A percentile compares a stretch with the other conserved stretches of the same genome.
phyloP scores from a whole-genome alignment of 2,329 filamentous ascomycete species.

The Fusarium siculi region DNA sequence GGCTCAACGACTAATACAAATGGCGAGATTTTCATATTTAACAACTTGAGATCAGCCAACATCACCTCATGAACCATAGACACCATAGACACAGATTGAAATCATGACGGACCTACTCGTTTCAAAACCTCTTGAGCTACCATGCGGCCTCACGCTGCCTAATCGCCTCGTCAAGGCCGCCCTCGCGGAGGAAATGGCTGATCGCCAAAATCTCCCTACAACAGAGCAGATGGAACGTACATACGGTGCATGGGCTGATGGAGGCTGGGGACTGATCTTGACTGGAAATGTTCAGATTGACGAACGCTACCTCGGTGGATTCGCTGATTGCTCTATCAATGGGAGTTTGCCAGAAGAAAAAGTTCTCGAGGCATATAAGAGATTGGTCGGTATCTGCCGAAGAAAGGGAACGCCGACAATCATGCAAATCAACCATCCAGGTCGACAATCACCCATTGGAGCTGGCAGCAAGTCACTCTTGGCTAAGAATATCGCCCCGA shows the following conservation, averaged over 20 bases:
- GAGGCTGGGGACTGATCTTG: constrained; percentile 64
- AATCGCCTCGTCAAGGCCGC: constrained; percentile 66
- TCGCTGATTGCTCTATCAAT: constrained; percentile 50
- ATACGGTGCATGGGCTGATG: constrained; percentile 65
- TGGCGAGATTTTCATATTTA: constrained; percentile 3
- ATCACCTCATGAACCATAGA: too few species aligned
- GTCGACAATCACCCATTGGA: constrained; percentile 55
- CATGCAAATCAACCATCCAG: constrained; percentile 60
- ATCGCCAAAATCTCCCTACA: constrained; percentile 56
- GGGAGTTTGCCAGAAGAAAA: constrained; percentile 32
- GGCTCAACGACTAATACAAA: not conserved
- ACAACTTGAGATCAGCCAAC: not conserved
- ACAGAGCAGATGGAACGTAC: constrained; percentile 52
- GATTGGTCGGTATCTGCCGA: constrained; percentile 49
- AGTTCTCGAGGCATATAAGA: constrained; percentile 51
- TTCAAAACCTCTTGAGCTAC: constrained; percentile 58
- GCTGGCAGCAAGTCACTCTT: constrained; percentile 51
- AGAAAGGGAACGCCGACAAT: constrained; percentile 51
- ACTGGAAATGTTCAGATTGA: constrained; percentile 62
- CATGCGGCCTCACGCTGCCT: constrained; percentile 64
- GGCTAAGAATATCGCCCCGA: constrained; percentile 56
- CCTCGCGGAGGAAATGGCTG: constrained; percentile 58
- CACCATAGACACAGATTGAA: not conserved
- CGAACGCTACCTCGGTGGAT: constrained; percentile 49
- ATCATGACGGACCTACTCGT: constrained; percentile 29